phyloP scores from a whole-genome alignment of 768 basidiomycete genomes.

The Neoboletus brunneissimus region DNA sequence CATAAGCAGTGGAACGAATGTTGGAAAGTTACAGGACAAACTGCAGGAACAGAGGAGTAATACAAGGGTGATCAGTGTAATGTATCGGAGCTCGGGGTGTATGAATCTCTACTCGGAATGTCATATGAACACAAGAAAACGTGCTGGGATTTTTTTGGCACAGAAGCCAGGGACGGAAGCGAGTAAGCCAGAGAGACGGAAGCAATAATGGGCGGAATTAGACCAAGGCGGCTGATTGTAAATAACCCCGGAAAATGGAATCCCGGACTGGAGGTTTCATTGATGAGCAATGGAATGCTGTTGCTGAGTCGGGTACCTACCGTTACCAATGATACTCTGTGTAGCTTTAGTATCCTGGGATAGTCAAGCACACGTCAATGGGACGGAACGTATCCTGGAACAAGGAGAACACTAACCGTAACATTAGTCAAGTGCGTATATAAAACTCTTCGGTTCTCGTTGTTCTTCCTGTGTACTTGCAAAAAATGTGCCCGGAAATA shows the following conservation, averaged over 20 bases:
- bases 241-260: constrained; percentile 72
- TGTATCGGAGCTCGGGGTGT: constrained; percentile 1
- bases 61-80: constrained; percentile 2
- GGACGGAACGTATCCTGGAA: background rate
- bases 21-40: background rate
- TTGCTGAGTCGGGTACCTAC: constrained; percentile 37
- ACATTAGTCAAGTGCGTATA: constrained; percentile 83
- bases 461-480: constrained; percentile 74
- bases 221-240: constrained; percentile 69
- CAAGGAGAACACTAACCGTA: constrained; percentile 46
- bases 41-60: background rate
- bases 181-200: background rate
- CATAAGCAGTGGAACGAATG: constrained; percentile 1
- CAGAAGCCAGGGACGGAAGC: background rate
- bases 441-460: constrained; percentile 75
- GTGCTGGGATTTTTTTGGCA: background rate
- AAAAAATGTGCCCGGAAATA: constrained; percentile 89
- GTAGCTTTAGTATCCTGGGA: constrained; percentile 77
- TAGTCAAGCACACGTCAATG: constrained; percentile 4
- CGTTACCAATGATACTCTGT: constrained; percentile 78
- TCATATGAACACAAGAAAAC: constrained; percentile 10
- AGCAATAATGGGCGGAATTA: constrained; percentile 28
- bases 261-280: constrained; percentile 51
- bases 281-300: constrained; percentile 5
- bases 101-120: background rate